Evolutionary conservation across 73 alveolate genomes (phyloP).

Genomic region (Effrenium voratum): DNA sequence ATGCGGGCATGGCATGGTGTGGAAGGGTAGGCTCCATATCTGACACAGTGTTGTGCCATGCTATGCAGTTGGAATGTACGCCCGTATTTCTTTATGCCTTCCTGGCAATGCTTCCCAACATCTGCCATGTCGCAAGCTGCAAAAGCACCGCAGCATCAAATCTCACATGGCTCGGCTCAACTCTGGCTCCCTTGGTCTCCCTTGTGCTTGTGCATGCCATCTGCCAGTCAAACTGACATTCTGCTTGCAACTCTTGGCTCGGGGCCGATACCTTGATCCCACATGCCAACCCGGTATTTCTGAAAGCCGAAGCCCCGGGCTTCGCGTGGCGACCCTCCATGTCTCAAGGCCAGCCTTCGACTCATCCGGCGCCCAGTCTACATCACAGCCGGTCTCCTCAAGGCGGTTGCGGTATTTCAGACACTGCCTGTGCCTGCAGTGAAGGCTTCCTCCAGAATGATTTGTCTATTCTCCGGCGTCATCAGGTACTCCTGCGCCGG

Average conservation of each 20-base stretch:
- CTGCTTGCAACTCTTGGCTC: too few relatives aligned
- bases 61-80: too few relatives aligned
- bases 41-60: not conserved
- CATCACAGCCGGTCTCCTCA: slow-evolving; percentile 86
- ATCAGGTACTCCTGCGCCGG: slow-evolving; percentile 81
- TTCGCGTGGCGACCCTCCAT: not conserved
- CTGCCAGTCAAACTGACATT: too few relatives aligned
- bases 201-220: too few relatives aligned
- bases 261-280: too few relatives aligned
- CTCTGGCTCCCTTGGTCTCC: too few relatives aligned
- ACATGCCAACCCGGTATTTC: too few relatives aligned
- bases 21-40: not conserved
- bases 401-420: not conserved
- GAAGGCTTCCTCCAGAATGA: slow-evolving; percentile 41
- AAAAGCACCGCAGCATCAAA: slow-evolving; percentile 31
- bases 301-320: too few relatives aligned
- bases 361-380: slow-evolving; percentile 87
- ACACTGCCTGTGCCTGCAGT: not conserved
- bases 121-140: not conserved
- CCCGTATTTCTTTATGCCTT: not conserved
- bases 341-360: slow-evolving; percentile 16
- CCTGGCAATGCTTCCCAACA: not conserved
- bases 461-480: slow-evolving; percentile 89
- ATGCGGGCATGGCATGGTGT: not conserved
- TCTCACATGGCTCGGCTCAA: slow-evolving; percentile 58